Base-by-base conservation (phyloP, 2,329 filamentous ascomycete genomes). In the Aspergillus pseudotamarii region DNA sequence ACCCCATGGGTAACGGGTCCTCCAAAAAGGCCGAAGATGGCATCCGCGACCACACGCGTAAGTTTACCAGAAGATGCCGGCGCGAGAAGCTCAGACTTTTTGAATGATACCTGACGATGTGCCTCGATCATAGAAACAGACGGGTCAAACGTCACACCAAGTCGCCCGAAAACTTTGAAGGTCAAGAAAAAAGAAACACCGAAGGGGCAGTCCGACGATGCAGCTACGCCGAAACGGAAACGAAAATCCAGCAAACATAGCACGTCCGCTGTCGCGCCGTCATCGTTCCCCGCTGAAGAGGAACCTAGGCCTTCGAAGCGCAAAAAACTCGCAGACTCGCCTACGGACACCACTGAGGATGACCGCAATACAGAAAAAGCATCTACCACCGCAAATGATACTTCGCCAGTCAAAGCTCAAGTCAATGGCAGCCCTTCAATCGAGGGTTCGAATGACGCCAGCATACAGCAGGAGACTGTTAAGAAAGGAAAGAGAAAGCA, bases 301-400 rank as follows among this genome's bases (percentile, higher is more conserved):
- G 46, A 54, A n/a, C 38, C 66, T 23, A 69, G 65, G 2, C 63
- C 67, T 14, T 46, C 61, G 36, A 76, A 76, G 64, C 72, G 75
- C 57, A 77, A 73, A 60, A 72, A 71, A 32, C 57, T 66, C 4
- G 32, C 19, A 21, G 61, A 68, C 23, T 67, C 66, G 30, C 58
- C 61, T 30, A 67, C 64, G 38, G 64, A 64, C 30, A 59, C 41
- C 21, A 59, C 59, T 36, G 66, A 62, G 34, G 54, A 62, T 23
- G 36, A 32, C 8, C 34, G 14, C 45, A 51, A 51, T 14, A 28
- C n/a, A 26, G 38, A 59, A 28, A 57, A 60, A 21, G 34, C 34
- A 46, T 55, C 46, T 32, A 34, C 56, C 48, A 38, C 28, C 61
- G 57, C 23, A 16, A 21, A 3, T 26, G 30, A 16, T 36, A 5